These are phyloP conservation scores for Nicotiana noctiflora DNA, from an alignment of 257 asterid genomes.

Conservation along the genomic window DNA sequence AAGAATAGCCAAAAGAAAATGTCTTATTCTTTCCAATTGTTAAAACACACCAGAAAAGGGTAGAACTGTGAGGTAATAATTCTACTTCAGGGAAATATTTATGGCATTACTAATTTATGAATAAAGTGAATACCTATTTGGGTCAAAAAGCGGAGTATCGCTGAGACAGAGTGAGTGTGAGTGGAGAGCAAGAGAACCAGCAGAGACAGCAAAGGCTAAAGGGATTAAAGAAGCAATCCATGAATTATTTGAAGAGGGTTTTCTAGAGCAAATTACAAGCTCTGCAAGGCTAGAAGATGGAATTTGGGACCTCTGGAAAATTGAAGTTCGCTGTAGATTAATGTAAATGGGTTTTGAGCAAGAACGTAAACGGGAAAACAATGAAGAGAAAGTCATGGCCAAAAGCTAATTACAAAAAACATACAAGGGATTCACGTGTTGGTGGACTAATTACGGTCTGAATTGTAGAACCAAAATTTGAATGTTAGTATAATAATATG, in stretches of 20 bases:
- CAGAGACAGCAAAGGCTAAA: slow-evolving; percentile 54
- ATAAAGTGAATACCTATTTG: slow-evolving; percentile 28
- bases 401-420: neutral
- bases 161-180: slow-evolving; percentile 53
- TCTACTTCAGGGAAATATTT: neutral
- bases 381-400: slow-evolving; percentile 39
- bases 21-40: neutral
- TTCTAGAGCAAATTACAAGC: slow-evolving; percentile 17
- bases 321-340: slow-evolving; percentile 17
- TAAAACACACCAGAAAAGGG: neutral
- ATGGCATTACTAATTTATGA: neutral
- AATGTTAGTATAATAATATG: too few relatives aligned
- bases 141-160: slow-evolving; percentile 49
- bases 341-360: slow-evolving; percentile 31
- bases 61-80: neutral
- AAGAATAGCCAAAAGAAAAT: neutral
- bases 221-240: slow-evolving; percentile 46
- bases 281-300: slow-evolving; percentile 23
- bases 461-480: too few relatives aligned
- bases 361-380: slow-evolving; percentile 62
- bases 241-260: neutral
- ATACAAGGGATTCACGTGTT: too few relatives aligned
- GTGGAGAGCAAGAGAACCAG: slow-evolving; percentile 48
- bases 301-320: slow-evolving; percentile 14
- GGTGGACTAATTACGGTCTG: too few relatives aligned